A percentile compares a stretch with the other conserved stretches of the same genome.
Evolutionary conservation across 805 yeast genomes (phyloP).

Genomic region (Metschnikowia santaceciliae): DNA sequence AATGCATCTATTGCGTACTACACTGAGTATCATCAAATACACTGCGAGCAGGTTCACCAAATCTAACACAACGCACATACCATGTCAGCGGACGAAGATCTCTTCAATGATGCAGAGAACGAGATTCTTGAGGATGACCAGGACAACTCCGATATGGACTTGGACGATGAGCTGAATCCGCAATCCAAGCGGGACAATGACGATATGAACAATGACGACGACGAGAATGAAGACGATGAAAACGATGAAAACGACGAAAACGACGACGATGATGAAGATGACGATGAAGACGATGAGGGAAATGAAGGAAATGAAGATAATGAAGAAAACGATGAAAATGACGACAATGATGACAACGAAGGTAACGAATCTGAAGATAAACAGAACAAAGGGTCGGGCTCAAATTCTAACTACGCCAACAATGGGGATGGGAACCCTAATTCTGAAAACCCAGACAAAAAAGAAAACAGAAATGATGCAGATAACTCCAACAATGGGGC

Average conservation of each 20-base stretch:
- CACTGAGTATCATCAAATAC: no score
- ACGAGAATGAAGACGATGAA: conserved; percentile 16
- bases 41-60: no score
- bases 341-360: not conserved
- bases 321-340: conserved; percentile 6
- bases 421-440: conserved; percentile 4
- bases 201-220: conserved; percentile 21
- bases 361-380: not conserved
- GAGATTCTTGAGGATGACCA: conserved; percentile 15
- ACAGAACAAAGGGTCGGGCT: no score
- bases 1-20: not conserved
- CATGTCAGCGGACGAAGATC: conserved; percentile 20
- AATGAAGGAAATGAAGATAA: not conserved
- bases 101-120: conserved; percentile 21
- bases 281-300: conserved; percentile 9
- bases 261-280: conserved; percentile 16
- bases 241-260: conserved; percentile 11
- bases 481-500: not conserved
- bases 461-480: conserved; percentile 1
- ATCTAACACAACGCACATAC: not conserved
- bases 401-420: no score
- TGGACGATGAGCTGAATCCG: conserved; percentile 10
- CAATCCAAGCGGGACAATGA: conserved; percentile 24
- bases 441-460: conserved; percentile 19
- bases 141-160: conserved; percentile 17